Conservation (phyloP, 164 flowering plant species). For the Berberis thunbergii region DNA sequence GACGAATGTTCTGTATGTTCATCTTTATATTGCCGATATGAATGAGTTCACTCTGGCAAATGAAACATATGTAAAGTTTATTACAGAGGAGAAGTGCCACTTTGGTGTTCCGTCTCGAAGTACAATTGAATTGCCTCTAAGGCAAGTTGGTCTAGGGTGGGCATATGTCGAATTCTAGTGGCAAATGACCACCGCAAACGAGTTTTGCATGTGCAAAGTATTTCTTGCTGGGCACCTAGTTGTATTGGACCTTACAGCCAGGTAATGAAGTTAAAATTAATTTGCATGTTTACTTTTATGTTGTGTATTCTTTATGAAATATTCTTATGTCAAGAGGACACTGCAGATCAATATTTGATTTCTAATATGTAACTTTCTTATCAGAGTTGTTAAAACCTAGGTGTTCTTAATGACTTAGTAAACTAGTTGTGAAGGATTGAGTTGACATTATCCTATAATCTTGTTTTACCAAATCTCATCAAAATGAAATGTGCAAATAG, state of each 20-base stretch:
- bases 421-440: too few species aligned
- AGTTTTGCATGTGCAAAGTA: conserved; percentile 93
- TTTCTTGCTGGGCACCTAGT: conserved; percentile 98
- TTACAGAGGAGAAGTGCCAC: conserved; percentile 75
- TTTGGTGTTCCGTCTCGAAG: conserved; percentile 97
- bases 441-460: too few species aligned
- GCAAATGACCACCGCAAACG: conserved; percentile 54
- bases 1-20: conserved; percentile 76
- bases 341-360: too few species aligned
- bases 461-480: too few species aligned
- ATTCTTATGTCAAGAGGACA: too few species aligned
- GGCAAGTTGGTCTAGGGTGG: conserved; percentile 47
- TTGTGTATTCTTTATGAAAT: not conserved
- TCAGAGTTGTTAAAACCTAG: too few species aligned
- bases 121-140: conserved; percentile 79
- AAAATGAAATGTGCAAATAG: too few species aligned
- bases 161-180: conserved; percentile 77
- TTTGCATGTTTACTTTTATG: not conserved
- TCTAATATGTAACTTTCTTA: too few species aligned
- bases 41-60: conserved; percentile 69
- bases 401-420: too few species aligned
- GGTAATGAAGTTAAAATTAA: conserved; percentile 38
- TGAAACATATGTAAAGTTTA: conserved; percentile 72
- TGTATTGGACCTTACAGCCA: conserved; percentile 99
- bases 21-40: conserved; percentile 84